These are phyloP conservation scores for Azolla pinnata DNA, from an alignment of 75 land plant species.

Conservation along the genomic window DNA sequence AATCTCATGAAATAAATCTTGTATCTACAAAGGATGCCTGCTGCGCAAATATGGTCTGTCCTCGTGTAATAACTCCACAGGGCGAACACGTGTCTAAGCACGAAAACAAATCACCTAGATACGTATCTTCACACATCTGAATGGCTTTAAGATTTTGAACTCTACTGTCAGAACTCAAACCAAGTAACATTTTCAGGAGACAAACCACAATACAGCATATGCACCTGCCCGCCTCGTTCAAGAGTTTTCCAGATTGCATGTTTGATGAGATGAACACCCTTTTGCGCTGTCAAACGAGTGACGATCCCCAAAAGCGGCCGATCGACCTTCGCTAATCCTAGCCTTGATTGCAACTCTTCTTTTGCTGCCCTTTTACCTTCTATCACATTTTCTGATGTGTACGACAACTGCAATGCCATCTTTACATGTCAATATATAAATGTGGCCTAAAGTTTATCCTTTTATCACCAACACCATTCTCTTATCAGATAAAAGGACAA, in stretches of 20 bases:
- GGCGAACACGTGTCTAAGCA: too few species aligned
- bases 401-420: conserved; percentile 55
- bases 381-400: conserved; percentile 69
- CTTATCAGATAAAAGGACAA: too few species aligned
- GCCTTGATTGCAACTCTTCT: conserved; percentile 54
- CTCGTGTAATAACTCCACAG: too few species aligned
- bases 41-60: too few species aligned
- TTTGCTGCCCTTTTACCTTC: conserved; percentile 89
- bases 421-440: too few species aligned
- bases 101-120: too few species aligned
- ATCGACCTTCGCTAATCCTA: conserved; percentile 54
- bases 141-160: background rate
- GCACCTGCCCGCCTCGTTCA: conserved; percentile 80
- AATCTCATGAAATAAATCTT: too few species aligned
- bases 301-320: conserved; percentile 70
- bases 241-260: conserved; percentile 77
- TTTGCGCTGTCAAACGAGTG: conserved; percentile 73
- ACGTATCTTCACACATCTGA: too few species aligned
- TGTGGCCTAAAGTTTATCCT: too few species aligned
- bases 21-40: too few species aligned
- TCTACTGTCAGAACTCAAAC: background rate
- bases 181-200: too few species aligned
- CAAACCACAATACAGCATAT: background rate
- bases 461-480: too few species aligned
- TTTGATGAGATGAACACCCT: conserved; percentile 87